Evolutionary conservation across 495 filamentous ascomycete genomes (phyloP).

Genomic region (Hypomontagnella submonticulosa): DNA sequence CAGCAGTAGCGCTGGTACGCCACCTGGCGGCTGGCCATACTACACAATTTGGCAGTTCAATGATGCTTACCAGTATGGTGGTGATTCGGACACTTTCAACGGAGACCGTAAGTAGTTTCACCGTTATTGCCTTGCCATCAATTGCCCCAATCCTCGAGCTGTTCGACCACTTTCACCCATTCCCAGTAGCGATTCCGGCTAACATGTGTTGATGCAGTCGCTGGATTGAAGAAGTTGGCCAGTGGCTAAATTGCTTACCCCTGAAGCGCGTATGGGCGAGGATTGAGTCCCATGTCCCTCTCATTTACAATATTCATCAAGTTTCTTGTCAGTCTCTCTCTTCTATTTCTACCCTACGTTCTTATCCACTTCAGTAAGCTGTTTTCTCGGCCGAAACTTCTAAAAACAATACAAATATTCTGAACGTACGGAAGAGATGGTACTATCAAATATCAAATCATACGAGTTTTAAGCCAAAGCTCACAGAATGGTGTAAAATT

Average conservation of each 20-base stretch:
- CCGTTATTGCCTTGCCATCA: not conserved
- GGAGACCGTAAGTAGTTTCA: conserved; percentile 47
- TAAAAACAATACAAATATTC: too few species aligned
- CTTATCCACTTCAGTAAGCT: too few species aligned
- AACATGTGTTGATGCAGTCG: conserved; percentile 15
- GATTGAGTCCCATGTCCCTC: too few species aligned
- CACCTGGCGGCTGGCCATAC: conserved; percentile 68
- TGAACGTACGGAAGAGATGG: too few species aligned
- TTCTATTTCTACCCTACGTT: too few species aligned
- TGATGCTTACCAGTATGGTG: conserved; percentile 59
- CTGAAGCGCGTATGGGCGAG: not conserved
- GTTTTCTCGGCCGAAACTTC: too few species aligned
- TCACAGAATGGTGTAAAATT: too few species aligned
- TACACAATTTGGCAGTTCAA: conserved; percentile 72
- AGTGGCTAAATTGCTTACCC: not conserved
- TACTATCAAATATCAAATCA: too few species aligned
- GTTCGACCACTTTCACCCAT: too few species aligned
- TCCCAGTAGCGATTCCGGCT: not conserved
- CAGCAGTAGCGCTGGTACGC: conserved; percentile 57
- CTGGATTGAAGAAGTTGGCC: conserved; percentile 28
- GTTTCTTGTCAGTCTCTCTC: too few species aligned
- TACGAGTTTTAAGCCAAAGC: too few species aligned
- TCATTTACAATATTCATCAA: too few species aligned
- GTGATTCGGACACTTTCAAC: conserved; percentile 65
- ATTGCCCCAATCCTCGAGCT: not conserved